A percentile compares a stretch with the other conserved stretches of the same genome.
Evolutionary conservation across 1,139 yeast species (phyloP).

Genomic region (Meyerozyma smithsonii): DNA sequence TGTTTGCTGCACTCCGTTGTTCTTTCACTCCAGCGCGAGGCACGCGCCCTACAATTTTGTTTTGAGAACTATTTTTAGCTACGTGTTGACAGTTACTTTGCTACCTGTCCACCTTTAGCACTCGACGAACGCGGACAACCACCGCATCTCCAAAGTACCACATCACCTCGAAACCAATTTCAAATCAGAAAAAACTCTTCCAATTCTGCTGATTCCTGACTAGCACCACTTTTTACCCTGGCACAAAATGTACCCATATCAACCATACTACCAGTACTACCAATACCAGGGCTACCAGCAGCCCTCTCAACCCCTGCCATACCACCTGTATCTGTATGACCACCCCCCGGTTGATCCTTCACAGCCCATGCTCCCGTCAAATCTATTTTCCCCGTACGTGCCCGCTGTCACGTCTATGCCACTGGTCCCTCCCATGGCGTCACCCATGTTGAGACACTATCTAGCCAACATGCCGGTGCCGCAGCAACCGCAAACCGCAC

Average conservation of each 20-base stretch:
- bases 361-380: slow-evolving; percentile 67
- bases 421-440: slow-evolving; percentile 17
- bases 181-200: no score
- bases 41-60: no score
- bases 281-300: slow-evolving; percentile 1
- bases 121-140: no score
- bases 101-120: not conserved
- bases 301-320: not conserved
- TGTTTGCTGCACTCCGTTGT: not conserved
- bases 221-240: not conserved
- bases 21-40: not conserved
- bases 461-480: slow-evolving; percentile 13
- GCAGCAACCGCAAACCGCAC: slow-evolving; percentile 10
- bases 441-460: slow-evolving; percentile 13
- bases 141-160: no score
- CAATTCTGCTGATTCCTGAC: no score
- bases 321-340: not conserved
- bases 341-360: slow-evolving; percentile 50
- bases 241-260: not conserved
- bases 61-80: not conserved
- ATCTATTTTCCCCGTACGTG: slow-evolving; percentile 63
- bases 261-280: slow-evolving; percentile 1
- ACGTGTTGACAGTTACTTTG: not conserved
- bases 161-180: not conserved
- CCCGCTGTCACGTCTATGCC: slow-evolving; percentile 23